A percentile compares a stretch with the other conserved stretches of the same genome.
These are phyloP conservation scores for Infundibulicybe gibba DNA, from an alignment of 768 basidiomycete species.

Conservation along the genomic window DNA sequence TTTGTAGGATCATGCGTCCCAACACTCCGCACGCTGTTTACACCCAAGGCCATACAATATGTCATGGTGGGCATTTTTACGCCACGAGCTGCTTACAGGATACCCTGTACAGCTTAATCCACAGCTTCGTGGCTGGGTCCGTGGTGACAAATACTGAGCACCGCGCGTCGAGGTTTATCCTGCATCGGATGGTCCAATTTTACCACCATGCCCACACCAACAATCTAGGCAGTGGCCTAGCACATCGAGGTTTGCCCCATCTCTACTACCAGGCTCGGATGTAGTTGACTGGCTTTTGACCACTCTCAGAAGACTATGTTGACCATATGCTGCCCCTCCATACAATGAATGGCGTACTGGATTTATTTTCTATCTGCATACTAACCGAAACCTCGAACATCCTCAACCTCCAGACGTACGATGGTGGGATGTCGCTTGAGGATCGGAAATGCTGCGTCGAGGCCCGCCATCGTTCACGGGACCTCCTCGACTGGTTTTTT, in stretches of 20 bases:
- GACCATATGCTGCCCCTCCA: neutral
- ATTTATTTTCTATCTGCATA: neutral
- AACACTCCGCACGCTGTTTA: conserved; percentile 10
- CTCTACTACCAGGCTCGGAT: no score
- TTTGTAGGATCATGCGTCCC: conserved; percentile 12
- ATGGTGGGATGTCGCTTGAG: neutral
- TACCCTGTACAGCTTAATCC: conserved; percentile 9
- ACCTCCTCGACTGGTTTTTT: conserved; percentile 2
- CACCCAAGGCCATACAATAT: conserved; percentile 11
- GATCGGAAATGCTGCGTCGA: neutral
- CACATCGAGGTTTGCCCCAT: no score
- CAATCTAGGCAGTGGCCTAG: no score
- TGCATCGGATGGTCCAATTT: conserved; percentile 7
- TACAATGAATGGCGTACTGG: neutral
- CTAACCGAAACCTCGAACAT: neutral
- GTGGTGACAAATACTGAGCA: conserved; percentile 13
- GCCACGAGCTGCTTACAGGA: conserved; percentile 7
- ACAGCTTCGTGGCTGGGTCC: conserved; percentile 8
- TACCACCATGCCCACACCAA: conserved; percentile 4
- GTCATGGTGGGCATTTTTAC: conserved; percentile 18
- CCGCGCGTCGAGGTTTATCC: conserved; percentile 4
- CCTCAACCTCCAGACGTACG: neutral
- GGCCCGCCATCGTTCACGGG: neutral
- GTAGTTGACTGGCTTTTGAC: no score
- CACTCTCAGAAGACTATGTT: neutral